Evolutionary conservation across 2,329 filamentous ascomycete species (phyloP).

Genomic region (Trichoderma sp.): DNA sequence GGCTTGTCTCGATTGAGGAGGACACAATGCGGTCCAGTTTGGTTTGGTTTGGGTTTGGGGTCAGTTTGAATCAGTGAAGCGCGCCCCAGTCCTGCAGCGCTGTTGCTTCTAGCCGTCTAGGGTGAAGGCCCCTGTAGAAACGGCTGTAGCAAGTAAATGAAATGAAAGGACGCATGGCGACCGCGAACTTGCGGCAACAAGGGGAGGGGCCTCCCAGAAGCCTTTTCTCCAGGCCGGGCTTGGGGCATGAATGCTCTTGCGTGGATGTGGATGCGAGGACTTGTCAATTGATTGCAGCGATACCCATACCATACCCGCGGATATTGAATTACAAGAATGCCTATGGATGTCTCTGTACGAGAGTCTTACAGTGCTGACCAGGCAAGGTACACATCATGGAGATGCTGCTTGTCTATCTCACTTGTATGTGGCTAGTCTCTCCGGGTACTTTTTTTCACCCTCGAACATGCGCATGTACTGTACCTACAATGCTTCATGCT

Average conservation of each 20-base stretch:
- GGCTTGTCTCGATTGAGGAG: constrained; percentile 9
- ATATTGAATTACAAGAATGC: not conserved
- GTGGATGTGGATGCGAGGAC: not conserved
- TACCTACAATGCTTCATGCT: not conserved
- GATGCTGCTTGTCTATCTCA: not conserved
- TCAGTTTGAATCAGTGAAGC: constrained; percentile 1
- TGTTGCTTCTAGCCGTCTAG: not conserved
- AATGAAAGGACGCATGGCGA: constrained; percentile 14
- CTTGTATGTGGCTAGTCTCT: not conserved
- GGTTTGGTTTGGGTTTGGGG: not conserved
- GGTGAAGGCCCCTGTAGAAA: constrained; percentile 8
- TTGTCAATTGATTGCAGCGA: not conserved
- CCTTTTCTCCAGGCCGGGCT: not conserved
- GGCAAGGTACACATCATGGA: not conserved
- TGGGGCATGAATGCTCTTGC: not conserved
- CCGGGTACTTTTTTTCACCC: not conserved
- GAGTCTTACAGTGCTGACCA: not conserved
- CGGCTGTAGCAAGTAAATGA: constrained; percentile 17
- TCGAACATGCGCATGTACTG: not conserved
- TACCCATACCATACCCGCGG: not conserved
- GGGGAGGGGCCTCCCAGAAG: constrained; percentile 7
- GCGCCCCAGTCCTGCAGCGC: constrained; percentile 5
- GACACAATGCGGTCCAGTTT: not conserved
- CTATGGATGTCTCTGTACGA: not conserved
- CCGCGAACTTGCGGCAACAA: constrained; percentile 8